Conservation (phyloP, 306 rosid species). For the Quercus rubra region DNA sequence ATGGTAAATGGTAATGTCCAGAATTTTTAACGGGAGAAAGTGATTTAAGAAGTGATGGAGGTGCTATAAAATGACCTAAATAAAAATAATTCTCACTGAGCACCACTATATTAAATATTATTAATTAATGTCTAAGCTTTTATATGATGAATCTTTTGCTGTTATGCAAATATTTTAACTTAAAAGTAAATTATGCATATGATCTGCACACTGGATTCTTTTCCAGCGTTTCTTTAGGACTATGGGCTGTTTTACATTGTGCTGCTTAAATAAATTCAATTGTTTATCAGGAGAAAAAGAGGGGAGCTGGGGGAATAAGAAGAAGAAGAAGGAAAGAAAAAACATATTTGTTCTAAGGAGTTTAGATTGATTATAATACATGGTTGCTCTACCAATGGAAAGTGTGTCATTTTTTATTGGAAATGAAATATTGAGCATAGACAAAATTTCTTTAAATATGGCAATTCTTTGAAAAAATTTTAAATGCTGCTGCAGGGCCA, state of each 20-base stretch:
- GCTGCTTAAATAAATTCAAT: background rate
- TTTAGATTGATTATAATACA: background rate
- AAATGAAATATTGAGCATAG: background rate
- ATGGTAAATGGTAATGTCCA: slow-evolving; percentile 10
- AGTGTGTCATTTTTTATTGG: slow-evolving; percentile 4
- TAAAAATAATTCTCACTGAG: background rate
- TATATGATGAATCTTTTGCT: background rate
- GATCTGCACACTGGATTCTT: background rate
- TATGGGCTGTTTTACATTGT: background rate
- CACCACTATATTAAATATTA: background rate
- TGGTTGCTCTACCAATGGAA: slow-evolving; percentile 14
- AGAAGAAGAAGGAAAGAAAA: background rate
- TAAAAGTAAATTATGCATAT: background rate
- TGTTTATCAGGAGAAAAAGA: background rate
- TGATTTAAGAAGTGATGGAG: background rate
- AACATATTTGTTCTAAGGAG: background rate
- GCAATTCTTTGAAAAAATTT: slow-evolving; percentile 11
- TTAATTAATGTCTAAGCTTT: background rate
- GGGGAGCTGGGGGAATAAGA: background rate
- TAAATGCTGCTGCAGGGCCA: slow-evolving; percentile 39
- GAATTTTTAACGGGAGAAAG: background rate
- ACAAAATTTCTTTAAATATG: slow-evolving; percentile 19
- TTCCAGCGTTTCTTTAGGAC: background rate
- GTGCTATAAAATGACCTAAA: background rate
- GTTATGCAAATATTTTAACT: background rate